Percentiles rank a stretch among this genome's conserved stretches.
Evolutionary conservation across 139 green algal species (phyloP).

Genomic region (Desmodesmus armatus): DNA sequence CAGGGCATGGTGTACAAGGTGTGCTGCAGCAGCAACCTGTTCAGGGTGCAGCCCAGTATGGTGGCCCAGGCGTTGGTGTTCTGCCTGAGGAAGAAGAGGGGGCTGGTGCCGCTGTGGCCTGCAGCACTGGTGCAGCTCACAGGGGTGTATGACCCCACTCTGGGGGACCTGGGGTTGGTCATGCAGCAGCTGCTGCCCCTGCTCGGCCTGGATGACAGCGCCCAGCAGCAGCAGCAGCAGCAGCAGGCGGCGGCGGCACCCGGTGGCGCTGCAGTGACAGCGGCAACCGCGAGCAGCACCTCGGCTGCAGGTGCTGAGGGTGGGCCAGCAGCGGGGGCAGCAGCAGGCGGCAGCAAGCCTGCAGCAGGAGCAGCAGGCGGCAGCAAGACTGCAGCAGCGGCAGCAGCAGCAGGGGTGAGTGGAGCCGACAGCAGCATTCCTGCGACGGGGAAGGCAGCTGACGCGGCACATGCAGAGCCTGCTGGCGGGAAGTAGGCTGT

Average conservation of each 20-base stretch:
- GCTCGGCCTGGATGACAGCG: not conserved
- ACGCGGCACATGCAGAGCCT: too few relatives aligned
- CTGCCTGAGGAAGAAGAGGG: conserved; percentile 26
- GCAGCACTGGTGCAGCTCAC: conserved; percentile 44
- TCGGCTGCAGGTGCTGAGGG: not conserved
- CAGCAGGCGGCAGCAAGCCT: not conserved
- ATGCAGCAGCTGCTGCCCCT: conserved; percentile 20
- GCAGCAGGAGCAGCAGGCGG: conserved; percentile 3
- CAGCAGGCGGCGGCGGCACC: not conserved
- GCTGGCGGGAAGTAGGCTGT: too few relatives aligned
- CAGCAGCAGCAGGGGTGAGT: too few relatives aligned
- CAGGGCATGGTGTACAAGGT: conserved; percentile 28
- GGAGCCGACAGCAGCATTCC: too few relatives aligned
- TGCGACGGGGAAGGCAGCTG: too few relatives aligned
- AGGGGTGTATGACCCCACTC: conserved; percentile 30
- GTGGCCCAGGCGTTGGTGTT: conserved; percentile 23
- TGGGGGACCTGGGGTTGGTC: conserved; percentile 36
- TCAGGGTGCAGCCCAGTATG: conserved; percentile 30
- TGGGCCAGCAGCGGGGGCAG: not conserved
- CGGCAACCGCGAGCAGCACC: not conserved
- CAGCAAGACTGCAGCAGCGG: not conserved
- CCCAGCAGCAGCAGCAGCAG: not conserved
- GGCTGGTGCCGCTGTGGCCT: conserved; percentile 42
- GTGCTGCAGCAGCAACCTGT: conserved; percentile 29
- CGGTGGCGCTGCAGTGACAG: not conserved